Evolutionary conservation across 768 basidiomycete species (phyloP), one percentile per base, ranked within the genome.

Genomic region (Dioszegia crocea): DNA sequence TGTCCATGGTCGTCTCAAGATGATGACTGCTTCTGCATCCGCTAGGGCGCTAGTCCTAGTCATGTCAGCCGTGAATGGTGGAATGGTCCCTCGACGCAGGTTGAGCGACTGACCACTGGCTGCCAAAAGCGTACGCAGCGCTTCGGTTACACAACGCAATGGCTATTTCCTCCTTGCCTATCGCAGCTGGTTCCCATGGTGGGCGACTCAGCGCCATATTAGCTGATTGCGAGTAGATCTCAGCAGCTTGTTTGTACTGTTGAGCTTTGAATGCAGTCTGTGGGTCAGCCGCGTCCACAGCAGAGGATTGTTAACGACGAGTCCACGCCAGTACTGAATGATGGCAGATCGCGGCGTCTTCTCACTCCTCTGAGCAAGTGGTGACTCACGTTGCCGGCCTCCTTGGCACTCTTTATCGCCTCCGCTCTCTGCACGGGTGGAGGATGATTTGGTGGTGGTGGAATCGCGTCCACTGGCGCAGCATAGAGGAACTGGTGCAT

Each of bases 121-220:
- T 84, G 14, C 84, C 78, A 62, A 89, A 88, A 57, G 84, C 83
- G 77, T 86, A 87, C 8, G 96, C 87, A 0, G 92, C 90, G 16
- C 90, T 89, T 51, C 96, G 84, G 76, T 99, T 99, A 60, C 90
- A 91, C 49, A 99, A 74, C 61, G 91, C 83, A 27, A 90, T 87
- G 12, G 89, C 87, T 46, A 96, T 82, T 70, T 99, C 96, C 65
- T 99, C 96, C 57, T 89, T 84, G 79, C 89, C 84, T 62, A 63
- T 6, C 24, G 57, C 51, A 8, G 61, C 43, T 3, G 29, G 50
- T 31, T 63, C 61, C 61, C 61, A 63, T 27, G 61, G 61, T n/a
- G 61, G 61, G 9, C 61, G 50, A 17, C 51, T 48, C n/a, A 63
- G 33, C 5, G 61, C 61, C 61, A 63, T 63, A 54, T 63, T 57